Percentiles rank a stretch among this genome's conserved stretches.
phyloP scores from a whole-genome alignment of 805 yeast genomes.

The Scheffersomyces spartinae region DNA sequence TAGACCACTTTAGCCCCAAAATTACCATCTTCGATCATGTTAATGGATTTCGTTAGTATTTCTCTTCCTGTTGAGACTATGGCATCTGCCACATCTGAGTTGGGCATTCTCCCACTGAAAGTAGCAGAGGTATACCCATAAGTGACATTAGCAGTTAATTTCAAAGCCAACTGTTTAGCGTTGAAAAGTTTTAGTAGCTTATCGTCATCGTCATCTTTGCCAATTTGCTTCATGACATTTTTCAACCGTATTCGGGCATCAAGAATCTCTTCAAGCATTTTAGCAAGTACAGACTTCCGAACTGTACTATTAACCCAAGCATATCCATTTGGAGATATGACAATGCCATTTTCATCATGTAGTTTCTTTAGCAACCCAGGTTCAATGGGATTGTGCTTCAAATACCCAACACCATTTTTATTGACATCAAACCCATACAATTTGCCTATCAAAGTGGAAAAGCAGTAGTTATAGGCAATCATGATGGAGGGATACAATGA shows the following conservation, averaged over 20 bases:
- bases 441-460: constrained; percentile 59
- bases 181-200: constrained; percentile 48
- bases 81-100: constrained; percentile 89
- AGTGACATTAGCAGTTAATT: constrained; percentile 87
- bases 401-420: constrained; percentile 38
- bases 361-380: constrained; percentile 45
- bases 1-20: constrained; percentile 93
- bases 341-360: constrained; percentile 37
- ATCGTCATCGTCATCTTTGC: constrained; percentile 22
- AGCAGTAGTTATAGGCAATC: constrained; percentile 85
- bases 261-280: constrained; percentile 75
- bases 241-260: constrained; percentile 75
- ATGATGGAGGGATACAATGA: constrained; percentile 88
- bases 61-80: constrained; percentile 89
- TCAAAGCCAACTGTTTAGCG: constrained; percentile 76
- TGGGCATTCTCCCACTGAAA: constrained; percentile 95
- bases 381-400: constrained; percentile 32
- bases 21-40: constrained; percentile 46
- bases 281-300: constrained; percentile 64
- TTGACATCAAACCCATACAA: constrained; percentile 44
- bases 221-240: constrained; percentile 48
- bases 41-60: constrained; percentile 60
- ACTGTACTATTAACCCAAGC: constrained; percentile 58
- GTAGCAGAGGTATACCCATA: constrained; percentile 95
- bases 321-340: constrained; percentile 78